These are phyloP conservation scores for Myxozyma vanderwaltii DNA, from an alignment of 805 yeast species.

Conservation along the genomic window DNA sequence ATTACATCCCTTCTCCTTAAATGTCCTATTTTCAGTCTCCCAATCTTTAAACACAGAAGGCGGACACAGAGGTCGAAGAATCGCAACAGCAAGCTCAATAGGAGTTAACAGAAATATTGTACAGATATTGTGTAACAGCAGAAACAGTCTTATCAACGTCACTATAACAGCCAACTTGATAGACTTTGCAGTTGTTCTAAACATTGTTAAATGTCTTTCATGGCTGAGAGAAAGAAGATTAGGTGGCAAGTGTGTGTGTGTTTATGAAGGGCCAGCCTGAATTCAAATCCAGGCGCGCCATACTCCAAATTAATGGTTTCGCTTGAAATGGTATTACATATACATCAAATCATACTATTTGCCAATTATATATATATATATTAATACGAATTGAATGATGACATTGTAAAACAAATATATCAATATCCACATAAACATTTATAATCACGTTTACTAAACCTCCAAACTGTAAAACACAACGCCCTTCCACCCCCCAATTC, in stretches of 20 bases:
- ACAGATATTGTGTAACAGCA: slow-evolving; percentile 25
- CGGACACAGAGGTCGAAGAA: slow-evolving; percentile 28
- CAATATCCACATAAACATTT: neutral
- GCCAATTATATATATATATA: neutral
- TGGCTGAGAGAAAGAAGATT: neutral
- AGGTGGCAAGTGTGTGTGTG: neutral
- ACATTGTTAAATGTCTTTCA: neutral
- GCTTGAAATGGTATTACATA: neutral
- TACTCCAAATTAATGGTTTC: no score
- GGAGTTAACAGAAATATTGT: slow-evolving; percentile 20
- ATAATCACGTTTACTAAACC: no score
- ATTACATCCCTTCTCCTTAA: no score
- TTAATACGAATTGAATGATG: no score
- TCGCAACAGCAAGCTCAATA: slow-evolving; percentile 22
- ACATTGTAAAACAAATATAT: no score
- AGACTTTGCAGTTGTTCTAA: neutral
- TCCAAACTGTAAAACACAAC: no score
- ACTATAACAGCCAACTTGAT: slow-evolving; percentile 5
- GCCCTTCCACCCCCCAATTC: no score
- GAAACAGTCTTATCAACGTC: slow-evolving; percentile 2
- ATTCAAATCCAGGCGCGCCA: neutral
- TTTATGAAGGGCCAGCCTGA: neutral
- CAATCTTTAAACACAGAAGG: slow-evolving; percentile 27
- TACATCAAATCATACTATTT: neutral
- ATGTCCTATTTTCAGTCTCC: slow-evolving; percentile 4